phyloP scores from a whole-genome alignment of 140 eudicot genomes.

The Bidens hawaiensis region DNA sequence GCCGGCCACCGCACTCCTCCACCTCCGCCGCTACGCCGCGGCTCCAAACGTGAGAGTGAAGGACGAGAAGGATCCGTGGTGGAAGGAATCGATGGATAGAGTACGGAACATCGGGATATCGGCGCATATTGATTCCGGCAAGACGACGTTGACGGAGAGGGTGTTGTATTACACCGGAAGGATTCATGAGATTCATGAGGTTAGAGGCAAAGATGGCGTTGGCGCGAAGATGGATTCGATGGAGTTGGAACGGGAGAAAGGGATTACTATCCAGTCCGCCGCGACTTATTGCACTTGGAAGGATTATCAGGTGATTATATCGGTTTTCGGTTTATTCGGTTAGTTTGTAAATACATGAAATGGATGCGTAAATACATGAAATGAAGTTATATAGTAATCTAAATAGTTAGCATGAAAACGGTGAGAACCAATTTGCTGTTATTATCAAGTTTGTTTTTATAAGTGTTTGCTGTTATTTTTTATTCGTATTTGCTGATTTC shows the following conservation, averaged over 20 bases:
- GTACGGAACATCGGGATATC: conserved; percentile 92
- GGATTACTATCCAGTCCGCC: conserved; percentile 93
- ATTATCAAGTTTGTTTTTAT: too few relatives aligned
- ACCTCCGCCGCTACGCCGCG: conserved; percentile 56
- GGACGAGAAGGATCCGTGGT: conserved; percentile 63
- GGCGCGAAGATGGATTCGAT: conserved; percentile 99
- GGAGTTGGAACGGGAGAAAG: conserved; percentile 95
- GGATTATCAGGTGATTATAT: too few relatives aligned
- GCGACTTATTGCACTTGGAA: too few relatives aligned
- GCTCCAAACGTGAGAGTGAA: conserved; percentile 59
- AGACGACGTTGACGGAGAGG: conserved; percentile 90
- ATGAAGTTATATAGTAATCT: too few relatives aligned
- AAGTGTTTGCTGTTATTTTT: too few relatives aligned
- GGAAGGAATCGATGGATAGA: conserved; percentile 81
- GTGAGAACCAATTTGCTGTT: too few relatives aligned
- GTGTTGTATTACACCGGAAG: conserved; percentile 77
- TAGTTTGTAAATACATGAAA: too few relatives aligned
- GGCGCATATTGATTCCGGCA: conserved; percentile 95
- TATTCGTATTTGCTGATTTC: too few relatives aligned
- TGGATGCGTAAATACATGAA: too few relatives aligned
- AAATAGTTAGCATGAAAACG: too few relatives aligned
- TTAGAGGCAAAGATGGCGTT: conserved; percentile 92
- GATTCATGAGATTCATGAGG: conserved; percentile 98
- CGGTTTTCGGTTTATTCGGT: too few relatives aligned
- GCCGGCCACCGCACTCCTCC: too few relatives aligned